Evolutionary conservation across 805 yeast species (phyloP), one percentile per base, ranked within the genome.

Genomic region (Saturnispora saitoi): DNA sequence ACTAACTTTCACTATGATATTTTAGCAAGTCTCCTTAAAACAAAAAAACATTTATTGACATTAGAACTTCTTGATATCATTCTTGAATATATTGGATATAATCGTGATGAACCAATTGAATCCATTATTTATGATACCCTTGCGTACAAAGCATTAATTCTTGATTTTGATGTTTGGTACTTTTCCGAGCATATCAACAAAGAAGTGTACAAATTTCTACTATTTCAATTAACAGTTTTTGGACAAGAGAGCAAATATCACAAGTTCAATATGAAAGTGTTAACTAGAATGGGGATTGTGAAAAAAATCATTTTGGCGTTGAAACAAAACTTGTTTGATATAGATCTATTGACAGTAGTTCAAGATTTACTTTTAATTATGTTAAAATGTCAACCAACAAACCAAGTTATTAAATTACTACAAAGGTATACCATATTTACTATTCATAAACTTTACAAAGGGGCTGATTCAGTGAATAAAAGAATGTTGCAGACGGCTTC

Each of bases 151-250:
- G 63, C 70, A 1, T 60, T 87, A 40, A 70, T 85, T 34, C 70
- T 80, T 17, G 89, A 86, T 52, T 72, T 83, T 52, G 83, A 79
- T 48, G 66, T 78, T 19, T 82, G 86, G 78, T 69, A 70, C 48
- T 65, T 64, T 10, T 24, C 22, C 14, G 58, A 60, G 1, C 63
- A 48, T 1, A 20, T 46, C 10, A 47, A 60, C 17, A 55, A 65
- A 3, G 80, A 76, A 36, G 69, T 80, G 0, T 66, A 80, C 46
- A 67, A 76, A 43, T 75, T 72, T 47, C 62, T 84, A 4, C 61
- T 83, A 4, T 74, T 73, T 51, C 91, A 84, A 53, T 68, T 84
- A 42, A 71, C 75, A 1, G 75, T 74, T 0, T 70, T 86, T 48
- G 64, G 78, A 3, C 71, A 71, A 34, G 76, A 70, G 26, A 78